Base-by-base conservation (phyloP, 2,329 filamentous ascomycete genomes). In the Trichoderma brevicompactum region DNA sequence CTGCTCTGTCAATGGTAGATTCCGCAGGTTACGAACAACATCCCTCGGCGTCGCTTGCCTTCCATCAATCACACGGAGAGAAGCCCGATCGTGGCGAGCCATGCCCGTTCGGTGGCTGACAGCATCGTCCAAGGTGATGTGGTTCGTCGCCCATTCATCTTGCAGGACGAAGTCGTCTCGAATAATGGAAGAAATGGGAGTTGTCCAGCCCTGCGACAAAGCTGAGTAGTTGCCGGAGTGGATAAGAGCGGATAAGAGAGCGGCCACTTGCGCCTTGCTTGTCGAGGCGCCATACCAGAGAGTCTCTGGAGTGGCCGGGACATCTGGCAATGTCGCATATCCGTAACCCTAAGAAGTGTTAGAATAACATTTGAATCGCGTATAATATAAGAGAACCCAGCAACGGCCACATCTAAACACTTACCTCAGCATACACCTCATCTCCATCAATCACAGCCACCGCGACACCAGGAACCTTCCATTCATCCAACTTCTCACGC, bases 231-330 rank as follows among this genome's bases (percentile, higher is more conserved):
- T 48, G 82, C 80, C 4, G 68, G 64, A 55, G 6, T 85, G 75
- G 7, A 87, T 79, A 2, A 85, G 71, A 1, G 81, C 79, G 1
- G 87, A 72, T 2, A 88, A 72, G 0, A 77, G 76, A 0, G 79
- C 77, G 1, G 83, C 83, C 1, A 82, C 79, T 53, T 85, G 80
- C 2, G 83, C 81, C 71, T 88, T 88, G 19, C 83, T 85, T 1
- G 80, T 86, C 48, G 83, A 86, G 1, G 81, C 86, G 3, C 78
- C 79, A 66, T 82, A 85, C 74, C 83, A 87, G 2, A 87, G 76
- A 0, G 84, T 87, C 36, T 82, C 75, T 65, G 59, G 76, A 70
- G 69, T 79, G 66, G 67, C 81, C 73, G 67, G 79, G 75, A 38
- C 77, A 77, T 79, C 81, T 66, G 68, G 74, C 15, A 75, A 34